Evolutionary conservation across 306 rosid species (phyloP).

Genomic region (Castanea mollissima): DNA sequence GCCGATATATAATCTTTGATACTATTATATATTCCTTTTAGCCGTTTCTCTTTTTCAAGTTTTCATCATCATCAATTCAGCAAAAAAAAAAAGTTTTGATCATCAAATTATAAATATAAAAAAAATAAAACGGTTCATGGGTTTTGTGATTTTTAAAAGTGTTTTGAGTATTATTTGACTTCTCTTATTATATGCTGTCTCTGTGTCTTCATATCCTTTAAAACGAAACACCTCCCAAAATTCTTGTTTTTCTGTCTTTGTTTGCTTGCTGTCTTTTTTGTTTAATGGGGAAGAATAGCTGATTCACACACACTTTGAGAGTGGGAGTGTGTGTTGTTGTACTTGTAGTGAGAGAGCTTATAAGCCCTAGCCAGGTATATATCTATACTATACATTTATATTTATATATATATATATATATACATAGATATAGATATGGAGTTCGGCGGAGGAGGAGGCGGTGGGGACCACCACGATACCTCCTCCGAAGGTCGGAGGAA

Average conservation of each 20-base stretch:
- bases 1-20: constrained; percentile 35
- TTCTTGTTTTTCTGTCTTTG: constrained; percentile 18
- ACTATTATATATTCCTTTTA: neutral
- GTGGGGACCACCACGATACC: constrained; percentile 53
- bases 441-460: constrained; percentile 66
- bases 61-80: no score
- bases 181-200: constrained; percentile 5
- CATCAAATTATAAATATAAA: no score
- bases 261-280: constrained; percentile 22
- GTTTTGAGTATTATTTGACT: neutral
- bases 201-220: constrained; percentile 14
- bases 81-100: neutral
- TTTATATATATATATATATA: no score
- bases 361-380: no score
- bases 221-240: constrained; percentile 6
- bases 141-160: neutral
- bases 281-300: constrained; percentile 22
- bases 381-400: no score
- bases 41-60: constrained; percentile 45
- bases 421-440: constrained; percentile 45
- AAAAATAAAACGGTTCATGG: neutral
- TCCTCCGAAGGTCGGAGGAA: constrained; percentile 61
- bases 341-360: neutral
- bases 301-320: constrained; percentile 5
- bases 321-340: neutral